A percentile compares a stretch with the other conserved stretches of the same genome.
Evolutionary conservation across 176 grass and related monocot species (phyloP).

Genomic region (Avena sativa): DNA sequence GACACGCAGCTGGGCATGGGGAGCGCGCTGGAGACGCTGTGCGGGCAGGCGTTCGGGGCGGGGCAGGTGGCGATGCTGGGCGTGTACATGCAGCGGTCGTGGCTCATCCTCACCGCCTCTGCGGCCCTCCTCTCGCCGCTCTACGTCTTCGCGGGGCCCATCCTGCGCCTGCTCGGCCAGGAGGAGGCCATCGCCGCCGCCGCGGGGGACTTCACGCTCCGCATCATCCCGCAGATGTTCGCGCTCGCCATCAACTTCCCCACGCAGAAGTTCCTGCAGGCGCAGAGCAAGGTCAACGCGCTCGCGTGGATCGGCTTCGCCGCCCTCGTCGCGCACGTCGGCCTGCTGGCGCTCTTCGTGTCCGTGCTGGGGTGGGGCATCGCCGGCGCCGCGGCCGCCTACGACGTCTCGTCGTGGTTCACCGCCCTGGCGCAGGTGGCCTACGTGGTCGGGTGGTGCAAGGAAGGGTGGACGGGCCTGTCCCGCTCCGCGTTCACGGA

Average conservation of each 20-base stretch:
- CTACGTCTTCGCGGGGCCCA: slow-evolving; percentile 56
- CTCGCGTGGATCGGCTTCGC: slow-evolving; percentile 71
- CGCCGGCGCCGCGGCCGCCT: slow-evolving; percentile 65
- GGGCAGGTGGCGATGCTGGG: slow-evolving; percentile 78
- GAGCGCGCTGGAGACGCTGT: slow-evolving; percentile 83
- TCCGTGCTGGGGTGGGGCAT: slow-evolving; percentile 62
- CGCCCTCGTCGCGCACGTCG: slow-evolving; percentile 61
- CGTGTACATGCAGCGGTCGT: slow-evolving; percentile 84
- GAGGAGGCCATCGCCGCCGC: slow-evolving; percentile 55
- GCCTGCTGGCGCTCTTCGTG: slow-evolving; percentile 59
- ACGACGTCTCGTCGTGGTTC: slow-evolving; percentile 60
- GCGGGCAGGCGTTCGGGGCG: slow-evolving; percentile 82
- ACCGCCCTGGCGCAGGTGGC: slow-evolving; percentile 60
- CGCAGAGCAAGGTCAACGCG: slow-evolving; percentile 78
- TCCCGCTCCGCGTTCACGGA: slow-evolving; percentile 55
- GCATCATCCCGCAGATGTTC: slow-evolving; percentile 87
- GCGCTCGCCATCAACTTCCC: slow-evolving; percentile 86
- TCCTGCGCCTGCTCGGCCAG: slow-evolving; percentile 77
- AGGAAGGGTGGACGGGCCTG: slow-evolving; percentile 71
- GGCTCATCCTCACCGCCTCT: slow-evolving; percentile 72
- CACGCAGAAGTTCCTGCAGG: slow-evolving; percentile 83
- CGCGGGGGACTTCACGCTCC: slow-evolving; percentile 61
- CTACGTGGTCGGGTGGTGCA: slow-evolving; percentile 67
- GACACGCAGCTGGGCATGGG: slow-evolving; percentile 75
- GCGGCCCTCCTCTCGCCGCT: slow-evolving; percentile 67